These are phyloP conservation scores for Hemerocallis citrina DNA, from an alignment of 106 monocot species.

Conservation along the genomic window DNA sequence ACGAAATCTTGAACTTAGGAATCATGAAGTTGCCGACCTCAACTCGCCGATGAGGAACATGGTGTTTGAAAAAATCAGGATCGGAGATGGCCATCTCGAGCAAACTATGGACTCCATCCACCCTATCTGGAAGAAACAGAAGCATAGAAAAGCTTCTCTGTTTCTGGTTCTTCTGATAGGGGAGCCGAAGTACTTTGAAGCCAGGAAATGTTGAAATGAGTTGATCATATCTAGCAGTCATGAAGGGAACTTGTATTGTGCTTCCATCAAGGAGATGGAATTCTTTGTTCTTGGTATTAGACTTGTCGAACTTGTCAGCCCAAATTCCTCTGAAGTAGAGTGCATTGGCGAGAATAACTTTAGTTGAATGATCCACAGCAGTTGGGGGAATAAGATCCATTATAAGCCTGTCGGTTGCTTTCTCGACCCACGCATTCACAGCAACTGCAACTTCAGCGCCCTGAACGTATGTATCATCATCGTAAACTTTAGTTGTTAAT, in stretches of 20 bases:
- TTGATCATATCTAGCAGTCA: conserved; percentile 9
- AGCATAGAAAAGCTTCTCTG: conserved; percentile 18
- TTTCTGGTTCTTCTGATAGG: conserved; percentile 1
- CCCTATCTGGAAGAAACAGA: conserved; percentile 20
- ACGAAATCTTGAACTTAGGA: conserved; percentile 29
- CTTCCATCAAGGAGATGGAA: conserved; percentile 19
- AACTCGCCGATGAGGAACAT: neutral
- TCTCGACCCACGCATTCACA: conserved; percentile 21
- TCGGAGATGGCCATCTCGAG: neutral
- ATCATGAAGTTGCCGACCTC: conserved; percentile 17
- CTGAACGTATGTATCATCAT: too few relatives aligned
- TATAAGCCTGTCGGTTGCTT: conserved; percentile 5
- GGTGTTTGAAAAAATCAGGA: conserved; percentile 10
- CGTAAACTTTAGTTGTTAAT: too few relatives aligned
- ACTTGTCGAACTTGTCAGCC: conserved; percentile 11
- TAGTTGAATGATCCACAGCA: neutral
- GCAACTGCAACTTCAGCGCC: neutral
- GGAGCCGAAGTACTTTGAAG: conserved; percentile 23
- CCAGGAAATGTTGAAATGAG: neutral
- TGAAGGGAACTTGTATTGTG: conserved; percentile 18
- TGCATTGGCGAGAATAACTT: conserved; percentile 18
- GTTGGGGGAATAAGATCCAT: conserved; percentile 12
- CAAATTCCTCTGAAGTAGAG: conserved; percentile 32
- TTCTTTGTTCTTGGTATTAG: neutral
- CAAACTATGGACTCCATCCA: conserved; percentile 10